Evolutionary conservation across 495 filamentous ascomycete species (phyloP), one percentile per base, ranked within the genome.

Genomic region (Parathielavia appendiculata): DNA sequence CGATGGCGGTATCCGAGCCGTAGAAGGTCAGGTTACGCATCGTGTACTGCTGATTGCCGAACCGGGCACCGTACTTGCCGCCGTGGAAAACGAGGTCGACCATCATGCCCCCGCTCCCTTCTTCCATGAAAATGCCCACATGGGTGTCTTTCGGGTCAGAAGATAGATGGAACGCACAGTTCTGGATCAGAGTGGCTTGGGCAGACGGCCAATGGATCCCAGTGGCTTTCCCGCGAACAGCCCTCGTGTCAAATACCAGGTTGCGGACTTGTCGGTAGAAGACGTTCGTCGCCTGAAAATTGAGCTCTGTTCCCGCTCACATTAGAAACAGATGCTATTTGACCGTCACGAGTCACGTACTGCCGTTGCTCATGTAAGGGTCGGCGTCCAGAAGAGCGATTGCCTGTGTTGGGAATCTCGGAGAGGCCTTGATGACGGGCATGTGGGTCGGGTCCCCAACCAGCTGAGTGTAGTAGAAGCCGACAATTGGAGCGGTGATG

Each of bases 141-240:
- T 95, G 91, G 59, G 83, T 75, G 17, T 79, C 86, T 16, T 79
- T 81, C 5, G 71, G 70, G 8, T 73, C 73, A n/a, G 58, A 43
- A 12, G 69, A 76, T 83, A 96, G 90, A 64, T 86, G 79, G 72
- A 97, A 91, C 38, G 83, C 80, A 54, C 93, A 84, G 69, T 96
- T 96, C 69, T 95, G 90, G 51, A 95, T 73, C 56, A 84, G 87
- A 11, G 92, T 95, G 5, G 92, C 93, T 62, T 97, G 92, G 48
- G 89, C 89, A 0, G 96, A 90, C 63, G 96, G 93, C 91, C 91
- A 97, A 67, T 98, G 93, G 50, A 98, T 89, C 69, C 86, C 90
- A 49, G 86, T 76, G 46, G 83, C 87, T 32, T 71, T 74, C 39
- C 74, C 67, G 17, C 83, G 81, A 74, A 87, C 79, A 14, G 74